Evolutionary conservation across 2,329 filamentous ascomycete species (phyloP), one percentile per base, ranked within the genome.

Genomic region (Hirsutella rhossiliensis): DNA sequence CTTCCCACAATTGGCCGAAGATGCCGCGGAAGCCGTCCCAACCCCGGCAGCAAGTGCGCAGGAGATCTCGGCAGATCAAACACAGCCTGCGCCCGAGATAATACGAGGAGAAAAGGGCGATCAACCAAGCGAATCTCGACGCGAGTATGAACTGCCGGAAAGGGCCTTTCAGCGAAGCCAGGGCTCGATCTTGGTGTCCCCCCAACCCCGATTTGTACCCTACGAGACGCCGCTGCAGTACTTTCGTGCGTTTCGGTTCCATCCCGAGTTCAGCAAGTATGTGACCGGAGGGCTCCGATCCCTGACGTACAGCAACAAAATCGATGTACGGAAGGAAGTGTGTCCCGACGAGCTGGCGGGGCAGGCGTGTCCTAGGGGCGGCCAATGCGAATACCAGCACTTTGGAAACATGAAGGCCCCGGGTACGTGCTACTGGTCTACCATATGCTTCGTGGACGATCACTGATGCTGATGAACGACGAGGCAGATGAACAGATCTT

Each of bases 291-390:
- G 90, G 38, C 82, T 88, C 58, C 82, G 84, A 58, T 97, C 92
- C 50, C 73, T 94, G 68, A 97, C 89, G 38, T 97, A 90, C 67
- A 96, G 87, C 66, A 86, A 94, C 64, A 82, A 81, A 53, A 94
- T 98, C 63, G 80, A 96, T 59, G 72, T 80, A 20, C 72, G 78
- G 48, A 80, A 76, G 53, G 75, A 77, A 48, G 58, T 97, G 41
- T 98, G 92, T 63, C 82, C 79, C 32, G 82, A 78, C 55, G 86
- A 94, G 62, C 67, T 85, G 49, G 71, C 73, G 40, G 80, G 80
- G 43, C 78, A 79, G 48, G 68, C 72, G 52, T 97, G 92, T 50
- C 62, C 73, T 28, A 81, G 82, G 52, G 85, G 89, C 57, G 61
- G 67, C 47, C 69, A 75, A 44, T 98, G 92, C 65, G 67, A 78